A percentile compares a stretch with the other conserved stretches of the same genome.
phyloP scores from a whole-genome alignment of 805 yeast species.

The Pichia phayaonensis region DNA sequence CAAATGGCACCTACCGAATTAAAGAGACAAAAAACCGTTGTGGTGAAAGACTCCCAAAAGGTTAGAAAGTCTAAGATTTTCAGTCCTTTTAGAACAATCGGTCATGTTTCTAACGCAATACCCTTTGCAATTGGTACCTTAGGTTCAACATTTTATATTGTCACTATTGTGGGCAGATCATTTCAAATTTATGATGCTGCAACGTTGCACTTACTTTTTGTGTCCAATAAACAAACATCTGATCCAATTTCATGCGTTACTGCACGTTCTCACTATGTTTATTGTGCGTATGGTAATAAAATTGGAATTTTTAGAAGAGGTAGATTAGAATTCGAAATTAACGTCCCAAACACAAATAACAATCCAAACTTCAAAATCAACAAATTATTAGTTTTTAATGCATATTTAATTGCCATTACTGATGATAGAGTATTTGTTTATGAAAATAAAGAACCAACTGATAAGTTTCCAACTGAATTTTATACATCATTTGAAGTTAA shows the following conservation, averaged over 20 bases:
- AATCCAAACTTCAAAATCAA: conserved; percentile 30
- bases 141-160: conserved; percentile 81
- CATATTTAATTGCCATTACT: conserved; percentile 56
- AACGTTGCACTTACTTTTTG: conserved; percentile 75
- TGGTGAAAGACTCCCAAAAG: background rate
- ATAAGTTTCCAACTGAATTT: conserved; percentile 49
- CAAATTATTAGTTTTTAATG: conserved; percentile 65
- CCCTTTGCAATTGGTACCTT: conserved; percentile 87
- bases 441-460: conserved; percentile 24
- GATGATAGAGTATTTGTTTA: conserved; percentile 24
- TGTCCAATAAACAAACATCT: conserved; percentile 72
- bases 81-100: conserved; percentile 81
- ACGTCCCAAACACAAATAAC: conserved; percentile 17
- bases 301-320: conserved; percentile 85
- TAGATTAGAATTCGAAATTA: conserved; percentile 39
- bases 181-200: conserved; percentile 93
- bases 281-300: conserved; percentile 61
- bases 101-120: conserved; percentile 77
- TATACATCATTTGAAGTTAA: conserved; percentile 58
- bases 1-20: conserved; percentile 2
- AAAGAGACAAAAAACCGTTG: conserved; percentile 9
- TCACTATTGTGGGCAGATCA: conserved; percentile 81
- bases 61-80: conserved; percentile 49
- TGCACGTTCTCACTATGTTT: conserved; percentile 80
- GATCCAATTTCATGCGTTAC: conserved; percentile 60